phyloP scores from a whole-genome alignment of 192 early-diverging fungal genomes.

The Linnemannia exigua region DNA sequence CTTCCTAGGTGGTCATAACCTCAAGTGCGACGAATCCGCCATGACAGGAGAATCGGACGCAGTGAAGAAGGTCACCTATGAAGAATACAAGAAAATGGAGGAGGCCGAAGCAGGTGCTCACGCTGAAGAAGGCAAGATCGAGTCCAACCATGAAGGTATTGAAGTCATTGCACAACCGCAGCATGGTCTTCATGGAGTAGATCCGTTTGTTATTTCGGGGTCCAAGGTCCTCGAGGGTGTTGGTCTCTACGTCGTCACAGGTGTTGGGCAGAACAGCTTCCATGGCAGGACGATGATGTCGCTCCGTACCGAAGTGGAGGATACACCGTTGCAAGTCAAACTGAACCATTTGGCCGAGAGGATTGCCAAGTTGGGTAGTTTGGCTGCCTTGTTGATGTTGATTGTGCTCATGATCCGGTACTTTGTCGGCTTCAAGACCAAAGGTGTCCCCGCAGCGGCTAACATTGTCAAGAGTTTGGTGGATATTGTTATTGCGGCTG shows the following conservation, averaged over 20 bases:
- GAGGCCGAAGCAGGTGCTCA: conserved; percentile 24
- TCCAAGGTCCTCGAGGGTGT: conserved; percentile 93
- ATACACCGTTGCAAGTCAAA: conserved; percentile 95
- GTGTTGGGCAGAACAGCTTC: conserved; percentile 89
- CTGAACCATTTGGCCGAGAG: conserved; percentile 89
- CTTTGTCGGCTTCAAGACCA: conserved; percentile 69
- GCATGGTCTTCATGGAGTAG: conserved; percentile 41
- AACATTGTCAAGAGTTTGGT: conserved; percentile 75
- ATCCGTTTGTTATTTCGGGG: conserved; percentile 94
- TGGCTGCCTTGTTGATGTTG: conserved; percentile 89
- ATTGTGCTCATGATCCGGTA: conserved; percentile 90
- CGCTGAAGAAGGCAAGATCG: conserved; percentile 26
- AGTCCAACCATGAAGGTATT: conserved; percentile 42
- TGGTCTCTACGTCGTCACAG: conserved; percentile 87
- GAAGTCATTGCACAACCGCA: conserved; percentile 37
- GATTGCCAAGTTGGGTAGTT: conserved; percentile 95
- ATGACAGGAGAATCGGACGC: conserved; percentile 97
- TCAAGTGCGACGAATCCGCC: conserved; percentile 92
- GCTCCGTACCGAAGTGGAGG: conserved; percentile 85
- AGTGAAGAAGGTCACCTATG: conserved; percentile 80
- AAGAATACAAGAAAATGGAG: conserved; percentile 52
- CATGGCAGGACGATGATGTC: conserved; percentile 92
- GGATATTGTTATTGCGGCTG: conserved; percentile 88
- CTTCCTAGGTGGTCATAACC: conserved; percentile 83
- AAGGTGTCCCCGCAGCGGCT: conserved; percentile 59